Base-by-base conservation (phyloP, 805 yeast genomes). In the Wickerhamomyces hampshirensis region DNA sequence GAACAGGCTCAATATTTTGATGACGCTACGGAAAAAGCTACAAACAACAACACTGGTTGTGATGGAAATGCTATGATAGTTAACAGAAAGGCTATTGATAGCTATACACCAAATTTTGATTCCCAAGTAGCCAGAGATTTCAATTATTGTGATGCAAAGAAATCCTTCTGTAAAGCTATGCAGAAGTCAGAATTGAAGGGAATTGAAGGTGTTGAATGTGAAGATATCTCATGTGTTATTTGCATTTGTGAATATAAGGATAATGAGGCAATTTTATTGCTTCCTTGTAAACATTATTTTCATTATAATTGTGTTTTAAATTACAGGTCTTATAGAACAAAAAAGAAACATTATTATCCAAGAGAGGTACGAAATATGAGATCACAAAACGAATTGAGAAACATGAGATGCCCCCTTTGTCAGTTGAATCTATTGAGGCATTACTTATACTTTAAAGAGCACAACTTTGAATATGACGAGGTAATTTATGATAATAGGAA, bases 281-380 rank as follows among this genome's bases (percentile, higher is more conserved):
- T 31, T 13, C 39, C 46, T 6, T 43, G 46, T 26, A 29, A 30
- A 7, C 44, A 39, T 24, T 16, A 12, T 12, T 31, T 26, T 15
- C 44, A 43, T 19, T 6, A n/a, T 15, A 23, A 17, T 3, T 39
- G 46, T 33, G 6, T 38, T 3, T 13, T n/a, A n/a, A n/a, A n/a
- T n/a, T n/a, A n/a, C n/a, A n/a, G n/a, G n/a, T n/a, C n/a, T n/a
- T n/a, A n/a, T n/a, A n/a, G n/a, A n/a, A n/a, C n/a, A n/a, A n/a
- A n/a, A n/a, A n/a, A n/a, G n/a, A n/a, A n/a, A n/a, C n/a, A n/a
- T n/a, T n/a, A n/a, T n/a, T n/a, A n/a, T n/a, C n/a, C n/a, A n/a
- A n/a, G n/a, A n/a, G n/a, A n/a, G n/a, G n/a, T n/a, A n/a, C n/a
- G n/a, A n/a, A n/a, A n/a, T n/a, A n/a, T n/a, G n/a, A n/a, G n/a